These are phyloP conservation scores for Tolypocladium ophioglossoides DNA, from an alignment of 2,329 filamentous ascomycete genomes.

Conservation along the genomic window DNA sequence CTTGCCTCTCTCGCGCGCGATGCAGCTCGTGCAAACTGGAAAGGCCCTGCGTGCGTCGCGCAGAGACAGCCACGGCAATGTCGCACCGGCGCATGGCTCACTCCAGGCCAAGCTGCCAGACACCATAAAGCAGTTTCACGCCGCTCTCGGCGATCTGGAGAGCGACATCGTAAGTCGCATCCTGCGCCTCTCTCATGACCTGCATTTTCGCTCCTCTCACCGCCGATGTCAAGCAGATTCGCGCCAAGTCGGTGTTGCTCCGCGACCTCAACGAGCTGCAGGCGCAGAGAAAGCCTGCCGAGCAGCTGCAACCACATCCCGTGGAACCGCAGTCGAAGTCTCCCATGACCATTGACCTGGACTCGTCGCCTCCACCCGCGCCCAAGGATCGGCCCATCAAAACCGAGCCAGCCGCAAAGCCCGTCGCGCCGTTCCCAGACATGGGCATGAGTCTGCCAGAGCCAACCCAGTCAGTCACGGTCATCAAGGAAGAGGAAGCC, in stretches of 20 bases:
- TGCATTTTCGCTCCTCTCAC: background rate
- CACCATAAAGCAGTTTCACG: conserved; percentile 38
- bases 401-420: conserved; percentile 24
- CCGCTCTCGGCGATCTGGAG: conserved; percentile 45
- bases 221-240: conserved; percentile 14
- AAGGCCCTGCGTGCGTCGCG: conserved; percentile 41
- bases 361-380: conserved; percentile 18
- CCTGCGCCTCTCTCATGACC: background rate
- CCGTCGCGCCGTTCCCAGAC: conserved; percentile 44
- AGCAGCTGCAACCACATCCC: conserved; percentile 13
- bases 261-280: conserved; percentile 38
- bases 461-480: conserved; percentile 5
- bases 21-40: conserved; percentile 47
- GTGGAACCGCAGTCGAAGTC: conserved; percentile 24
- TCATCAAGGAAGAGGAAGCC: conserved; percentile 12
- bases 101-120: conserved; percentile 33
- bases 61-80: conserved; percentile 31
- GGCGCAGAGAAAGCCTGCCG: conserved; percentile 13
- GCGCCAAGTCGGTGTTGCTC: conserved; percentile 43
- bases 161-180: conserved; percentile 40
- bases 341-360: conserved; percentile 25
- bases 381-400: conserved; percentile 20
- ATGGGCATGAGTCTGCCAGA: conserved; percentile 39
- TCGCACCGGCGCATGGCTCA: conserved; percentile 19
- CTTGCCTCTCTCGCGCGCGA: conserved; percentile 1